phyloP scores from a whole-genome alignment of 805 yeast species.

The Candida nanaspora region DNA sequence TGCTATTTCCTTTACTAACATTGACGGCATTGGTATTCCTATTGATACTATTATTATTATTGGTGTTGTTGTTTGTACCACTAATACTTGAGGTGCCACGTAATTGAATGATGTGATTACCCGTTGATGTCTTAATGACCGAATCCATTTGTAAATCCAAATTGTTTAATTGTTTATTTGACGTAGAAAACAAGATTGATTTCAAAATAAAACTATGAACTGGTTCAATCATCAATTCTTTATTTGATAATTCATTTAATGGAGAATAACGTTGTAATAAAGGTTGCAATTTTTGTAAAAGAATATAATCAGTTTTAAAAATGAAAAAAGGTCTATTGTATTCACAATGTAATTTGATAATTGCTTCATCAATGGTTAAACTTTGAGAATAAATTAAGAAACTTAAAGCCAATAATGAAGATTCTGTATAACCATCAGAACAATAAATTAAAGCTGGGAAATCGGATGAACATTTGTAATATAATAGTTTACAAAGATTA shows the following conservation, averaged over 20 bases:
- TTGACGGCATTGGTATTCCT: too few species aligned
- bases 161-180: neutral
- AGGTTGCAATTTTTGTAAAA: constrained; percentile 58
- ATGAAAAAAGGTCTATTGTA: constrained; percentile 78
- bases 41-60: too few species aligned
- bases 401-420: constrained; percentile 66
- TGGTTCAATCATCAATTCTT: neutral
- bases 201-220: constrained; percentile 13
- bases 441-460: constrained; percentile 60
- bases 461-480: constrained; percentile 28
- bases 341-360: constrained; percentile 52
- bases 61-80: neutral
- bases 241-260: neutral
- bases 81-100: constrained; percentile 3
- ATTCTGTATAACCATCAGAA: constrained; percentile 89
- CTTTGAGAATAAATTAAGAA: constrained; percentile 66
- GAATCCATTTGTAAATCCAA: neutral
- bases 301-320: constrained; percentile 66
- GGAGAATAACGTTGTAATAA: constrained; percentile 60
- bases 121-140: constrained; percentile 17
- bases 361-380: constrained; percentile 53
- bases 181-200: constrained; percentile 15
- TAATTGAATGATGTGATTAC: constrained; percentile 23
- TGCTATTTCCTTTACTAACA: too few species aligned
- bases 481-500: constrained; percentile 62